phyloP scores from a whole-genome alignment of 139 green algal genomes.

The Diplosphaera chodatii region DNA sequence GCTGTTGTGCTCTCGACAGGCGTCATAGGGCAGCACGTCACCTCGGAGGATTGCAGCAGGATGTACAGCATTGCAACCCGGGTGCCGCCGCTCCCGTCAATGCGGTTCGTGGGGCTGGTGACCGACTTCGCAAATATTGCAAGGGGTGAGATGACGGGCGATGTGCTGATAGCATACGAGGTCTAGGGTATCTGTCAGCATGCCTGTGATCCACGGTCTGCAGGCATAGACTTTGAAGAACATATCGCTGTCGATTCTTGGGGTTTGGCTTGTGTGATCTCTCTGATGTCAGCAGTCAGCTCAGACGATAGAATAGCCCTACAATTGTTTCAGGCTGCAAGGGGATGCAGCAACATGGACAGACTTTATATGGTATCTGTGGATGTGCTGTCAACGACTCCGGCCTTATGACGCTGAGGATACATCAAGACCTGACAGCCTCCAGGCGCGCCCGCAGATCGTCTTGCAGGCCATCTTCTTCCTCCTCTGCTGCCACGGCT shows the following conservation, averaged over 20 bases:
- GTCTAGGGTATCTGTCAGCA: not conserved
- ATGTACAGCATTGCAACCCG: conserved; percentile 3
- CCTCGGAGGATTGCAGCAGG: conserved; percentile 3
- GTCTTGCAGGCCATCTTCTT: conserved; percentile 33
- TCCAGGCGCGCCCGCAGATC: conserved; percentile 46
- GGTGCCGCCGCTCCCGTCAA: not conserved
- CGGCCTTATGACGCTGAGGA: too few relatives aligned
- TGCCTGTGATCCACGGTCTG: too few relatives aligned
- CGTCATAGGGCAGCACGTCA: not conserved
- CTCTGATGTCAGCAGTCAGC: too few relatives aligned
- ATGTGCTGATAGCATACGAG: conserved; percentile 18
- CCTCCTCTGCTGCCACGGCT: conserved; percentile 24
- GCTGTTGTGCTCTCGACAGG: conserved; percentile 7
- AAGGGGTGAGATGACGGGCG: conserved; percentile 6
- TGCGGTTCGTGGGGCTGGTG: conserved; percentile 9
- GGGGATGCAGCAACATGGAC: too few relatives aligned
- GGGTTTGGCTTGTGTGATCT: too few relatives aligned
- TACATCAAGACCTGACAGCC: conserved; percentile 43
- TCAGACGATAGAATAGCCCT: too few relatives aligned
- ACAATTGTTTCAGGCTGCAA: too few relatives aligned
- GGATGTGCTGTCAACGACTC: too few relatives aligned
- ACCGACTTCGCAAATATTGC: conserved; percentile 13
- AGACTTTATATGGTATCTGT: too few relatives aligned
- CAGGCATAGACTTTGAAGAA: too few relatives aligned
- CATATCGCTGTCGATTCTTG: too few relatives aligned